These are phyloP conservation scores for Leccinum barrowsii DNA, from an alignment of 768 basidiomycete genomes.

Conservation along the genomic window DNA sequence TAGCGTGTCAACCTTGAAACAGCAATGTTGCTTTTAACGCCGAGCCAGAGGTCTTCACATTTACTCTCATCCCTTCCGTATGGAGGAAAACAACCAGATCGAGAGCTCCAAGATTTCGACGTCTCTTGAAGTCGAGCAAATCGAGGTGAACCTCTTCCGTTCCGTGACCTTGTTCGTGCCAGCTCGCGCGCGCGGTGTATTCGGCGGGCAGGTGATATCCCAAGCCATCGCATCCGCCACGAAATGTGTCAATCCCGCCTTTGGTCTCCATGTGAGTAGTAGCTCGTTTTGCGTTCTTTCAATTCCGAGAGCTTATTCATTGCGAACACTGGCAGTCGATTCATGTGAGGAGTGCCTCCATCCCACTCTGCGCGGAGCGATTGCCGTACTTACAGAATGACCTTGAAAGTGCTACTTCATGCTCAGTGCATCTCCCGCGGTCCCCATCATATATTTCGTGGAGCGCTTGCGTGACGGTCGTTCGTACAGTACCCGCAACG, in stretches of 20 bases:
- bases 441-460: conserved; percentile 76
- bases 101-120: conserved; percentile 69
- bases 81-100: conserved; percentile 45
- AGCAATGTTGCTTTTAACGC: background rate
- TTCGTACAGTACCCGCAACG: conserved; percentile 65
- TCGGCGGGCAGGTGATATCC: conserved; percentile 88
- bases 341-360: conserved; percentile 48
- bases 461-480: conserved; percentile 72
- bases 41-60: background rate
- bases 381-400: conserved; percentile 5
- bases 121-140: conserved; percentile 71
- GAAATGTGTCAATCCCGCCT: conserved; percentile 62
- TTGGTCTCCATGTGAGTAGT: conserved; percentile 71
- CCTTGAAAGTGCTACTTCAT: conserved; percentile 77
- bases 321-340: conserved; percentile 44
- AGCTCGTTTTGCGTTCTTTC: background rate
- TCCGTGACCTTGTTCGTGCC: conserved; percentile 74
- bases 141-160: conserved; percentile 75
- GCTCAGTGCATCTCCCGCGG: conserved; percentile 65
- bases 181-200: conserved; percentile 62
- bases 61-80: background rate
- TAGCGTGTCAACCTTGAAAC: background rate
- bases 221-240: conserved; percentile 83
- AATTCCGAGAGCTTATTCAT: background rate
- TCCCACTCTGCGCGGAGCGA: background rate